These are phyloP conservation scores for Allium sativum DNA, from an alignment of 106 monocot species.

Conservation along the genomic window DNA sequence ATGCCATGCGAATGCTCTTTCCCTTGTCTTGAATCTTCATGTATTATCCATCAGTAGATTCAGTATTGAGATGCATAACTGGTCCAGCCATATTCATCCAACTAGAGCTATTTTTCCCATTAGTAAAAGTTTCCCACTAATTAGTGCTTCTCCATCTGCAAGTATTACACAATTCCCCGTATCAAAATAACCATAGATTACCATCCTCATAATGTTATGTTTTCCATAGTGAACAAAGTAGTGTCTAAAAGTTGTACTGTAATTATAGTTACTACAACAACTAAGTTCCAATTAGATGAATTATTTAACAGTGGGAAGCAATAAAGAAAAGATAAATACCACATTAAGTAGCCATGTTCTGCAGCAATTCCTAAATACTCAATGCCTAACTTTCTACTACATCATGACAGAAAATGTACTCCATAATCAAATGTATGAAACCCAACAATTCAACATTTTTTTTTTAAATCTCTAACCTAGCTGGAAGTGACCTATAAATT, in stretches of 20 bases:
- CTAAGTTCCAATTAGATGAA: not conserved
- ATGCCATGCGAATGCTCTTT: conserved; percentile 51
- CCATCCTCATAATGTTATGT: no score
- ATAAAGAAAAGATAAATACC: conserved; percentile 15
- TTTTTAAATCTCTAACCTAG: no score
- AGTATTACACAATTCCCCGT: not conserved
- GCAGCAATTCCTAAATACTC: conserved; percentile 65
- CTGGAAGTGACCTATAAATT: no score
- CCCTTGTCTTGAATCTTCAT: conserved; percentile 45
- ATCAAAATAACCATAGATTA: not conserved
- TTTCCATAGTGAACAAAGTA: no score
- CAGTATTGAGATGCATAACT: conserved; percentile 45
- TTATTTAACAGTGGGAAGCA: not conserved
- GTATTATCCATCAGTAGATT: conserved; percentile 43
- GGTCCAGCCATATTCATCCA: conserved; percentile 47
- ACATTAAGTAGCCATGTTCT: conserved; percentile 55
- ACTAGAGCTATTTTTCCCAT: conserved; percentile 18
- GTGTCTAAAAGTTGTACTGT: not conserved
- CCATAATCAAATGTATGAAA: no score
- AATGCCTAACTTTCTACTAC: no score
- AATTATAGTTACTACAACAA: not conserved
- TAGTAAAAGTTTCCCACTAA: conserved; percentile 35
- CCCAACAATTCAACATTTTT: no score
- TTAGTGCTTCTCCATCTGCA: conserved; percentile 36
- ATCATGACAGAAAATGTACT: no score